These are phyloP conservation scores for Barnettozyma wickerhamii DNA, from an alignment of 805 yeast genomes.

Conservation along the genomic window DNA sequence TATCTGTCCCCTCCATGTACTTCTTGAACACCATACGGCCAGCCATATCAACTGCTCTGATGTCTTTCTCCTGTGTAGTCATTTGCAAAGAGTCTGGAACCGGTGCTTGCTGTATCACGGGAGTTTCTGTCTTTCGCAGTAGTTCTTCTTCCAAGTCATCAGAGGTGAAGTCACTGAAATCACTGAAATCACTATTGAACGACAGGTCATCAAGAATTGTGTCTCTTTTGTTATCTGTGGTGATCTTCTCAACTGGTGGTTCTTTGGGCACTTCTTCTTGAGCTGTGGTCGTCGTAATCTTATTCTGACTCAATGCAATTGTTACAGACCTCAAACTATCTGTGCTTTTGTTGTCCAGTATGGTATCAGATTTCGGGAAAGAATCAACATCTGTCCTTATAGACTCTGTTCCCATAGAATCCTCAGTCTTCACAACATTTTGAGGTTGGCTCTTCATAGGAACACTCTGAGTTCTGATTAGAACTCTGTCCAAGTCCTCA, in stretches of 20 bases:
- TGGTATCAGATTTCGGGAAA: not conserved
- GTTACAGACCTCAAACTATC: constrained; percentile 3
- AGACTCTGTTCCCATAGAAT: not conserved
- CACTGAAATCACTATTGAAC: constrained; percentile 9
- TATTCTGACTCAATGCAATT: constrained; percentile 5
- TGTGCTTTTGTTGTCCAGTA: not conserved
- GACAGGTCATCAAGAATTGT: constrained; percentile 11
- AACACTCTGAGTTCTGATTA: constrained; percentile 5
- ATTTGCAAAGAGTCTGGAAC: not conserved
- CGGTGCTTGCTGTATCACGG: not conserved
- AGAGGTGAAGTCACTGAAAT: too few species aligned
- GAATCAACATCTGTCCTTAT: not conserved
- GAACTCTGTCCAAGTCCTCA: constrained; percentile 12
- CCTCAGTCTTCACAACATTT: too few species aligned
- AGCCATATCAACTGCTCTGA: constrained; percentile 16
- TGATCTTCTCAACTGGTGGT: not conserved
- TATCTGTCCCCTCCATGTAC: constrained; percentile 23
- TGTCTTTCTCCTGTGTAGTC: constrained; percentile 22
- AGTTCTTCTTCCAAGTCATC: constrained; percentile 18
- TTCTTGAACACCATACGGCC: constrained; percentile 22
- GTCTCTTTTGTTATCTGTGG: not conserved
- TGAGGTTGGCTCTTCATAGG: not conserved
- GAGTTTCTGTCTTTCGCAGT: constrained; percentile 12
- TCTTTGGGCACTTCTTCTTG: too few species aligned
- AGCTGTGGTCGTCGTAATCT: not conserved